A percentile compares a stretch with the other conserved stretches of the same genome.
Conservation (phyloP, 176 grass and related monocot species). For the Miscanthus lutarioriparius region DNA sequence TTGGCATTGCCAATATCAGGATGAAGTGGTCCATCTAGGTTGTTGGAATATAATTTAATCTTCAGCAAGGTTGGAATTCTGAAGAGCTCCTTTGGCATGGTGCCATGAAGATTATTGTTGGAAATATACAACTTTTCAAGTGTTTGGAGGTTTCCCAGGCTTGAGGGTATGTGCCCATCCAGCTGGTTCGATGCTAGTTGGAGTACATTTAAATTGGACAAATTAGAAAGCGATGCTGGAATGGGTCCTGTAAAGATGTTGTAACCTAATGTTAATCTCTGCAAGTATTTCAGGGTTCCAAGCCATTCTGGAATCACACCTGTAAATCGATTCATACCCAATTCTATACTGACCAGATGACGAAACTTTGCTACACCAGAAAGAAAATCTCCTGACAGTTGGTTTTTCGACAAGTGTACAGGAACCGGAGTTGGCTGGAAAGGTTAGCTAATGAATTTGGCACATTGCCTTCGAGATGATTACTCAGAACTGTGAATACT, state of each 20-base stretch:
- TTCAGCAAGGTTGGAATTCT: background rate
- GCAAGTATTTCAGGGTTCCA: background rate
- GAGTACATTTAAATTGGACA: background rate
- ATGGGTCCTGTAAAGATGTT: background rate
- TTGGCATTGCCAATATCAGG: background rate
- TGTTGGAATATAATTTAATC: constrained; percentile 28
- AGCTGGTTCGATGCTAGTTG: background rate
- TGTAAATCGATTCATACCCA: background rate
- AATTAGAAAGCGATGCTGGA: constrained; percentile 31
- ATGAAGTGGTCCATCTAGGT: background rate
- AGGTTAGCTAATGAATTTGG: background rate
- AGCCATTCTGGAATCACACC: constrained; percentile 2
- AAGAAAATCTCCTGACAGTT: background rate
- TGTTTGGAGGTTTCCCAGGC: background rate
- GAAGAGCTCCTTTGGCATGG: constrained; percentile 24
- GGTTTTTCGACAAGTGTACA: background rate
- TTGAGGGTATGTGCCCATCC: background rate
- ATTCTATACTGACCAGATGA: background rate
- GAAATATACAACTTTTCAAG: background rate
- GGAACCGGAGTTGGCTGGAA: background rate
- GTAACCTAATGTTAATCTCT: background rate
- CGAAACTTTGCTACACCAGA: background rate
- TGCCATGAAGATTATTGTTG: constrained; percentile 23
- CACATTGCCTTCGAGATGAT: background rate
- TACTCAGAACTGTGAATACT: background rate